Percentiles rank a stretch among this genome's conserved stretches.
phyloP scores from a whole-genome alignment of 2,329 filamentous ascomycete species.

The Metarhizium rileyi region DNA sequence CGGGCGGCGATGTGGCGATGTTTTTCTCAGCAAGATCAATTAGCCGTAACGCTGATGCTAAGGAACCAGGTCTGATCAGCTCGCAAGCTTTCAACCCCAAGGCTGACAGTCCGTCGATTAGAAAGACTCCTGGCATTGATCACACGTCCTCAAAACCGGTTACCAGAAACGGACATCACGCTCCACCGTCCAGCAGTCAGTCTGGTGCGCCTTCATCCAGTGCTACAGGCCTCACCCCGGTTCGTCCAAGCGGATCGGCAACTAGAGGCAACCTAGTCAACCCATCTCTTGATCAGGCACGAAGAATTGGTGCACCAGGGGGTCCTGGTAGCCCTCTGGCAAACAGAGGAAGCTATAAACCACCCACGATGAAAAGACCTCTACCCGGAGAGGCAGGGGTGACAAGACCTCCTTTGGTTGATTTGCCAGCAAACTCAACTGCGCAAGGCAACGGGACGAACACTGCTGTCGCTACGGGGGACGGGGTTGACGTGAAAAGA shows the following conservation, averaged over 20 bases:
- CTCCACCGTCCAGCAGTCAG: slow-evolving; percentile 30
- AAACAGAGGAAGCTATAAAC: slow-evolving; percentile 49
- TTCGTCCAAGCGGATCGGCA: slow-evolving; percentile 17
- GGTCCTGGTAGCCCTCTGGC: slow-evolving; percentile 44
- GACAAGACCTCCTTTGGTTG: slow-evolving; percentile 36
- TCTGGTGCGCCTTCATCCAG: slow-evolving; percentile 13
- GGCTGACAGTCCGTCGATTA: slow-evolving; percentile 72
- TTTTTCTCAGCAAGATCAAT: slow-evolving; percentile 10
- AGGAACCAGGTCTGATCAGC: slow-evolving; percentile 11
- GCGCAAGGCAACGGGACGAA: slow-evolving; percentile 11
- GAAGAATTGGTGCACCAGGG: slow-evolving; percentile 50
- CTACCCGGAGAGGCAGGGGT: slow-evolving; percentile 20
- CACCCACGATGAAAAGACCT: slow-evolving; percentile 48
- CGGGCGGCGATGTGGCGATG: slow-evolving; percentile 5
- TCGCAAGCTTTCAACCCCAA: slow-evolving; percentile 59
- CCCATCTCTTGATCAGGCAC: slow-evolving; percentile 41
- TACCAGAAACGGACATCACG: slow-evolving; percentile 44
- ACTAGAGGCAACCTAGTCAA: slow-evolving; percentile 36
- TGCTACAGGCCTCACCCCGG: slow-evolving; percentile 19
- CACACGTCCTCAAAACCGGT: slow-evolving; percentile 69
- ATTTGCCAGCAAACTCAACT: slow-evolving; percentile 37
- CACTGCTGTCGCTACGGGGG: slow-evolving; percentile 8
- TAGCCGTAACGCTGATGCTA: slow-evolving; percentile 27
- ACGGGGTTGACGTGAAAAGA: slow-evolving; percentile 38
- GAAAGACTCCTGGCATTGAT: slow-evolving; percentile 81